Base-by-base conservation (phyloP, 805 yeast genomes). In the Zygosaccharomyces rouxii region DNA sequence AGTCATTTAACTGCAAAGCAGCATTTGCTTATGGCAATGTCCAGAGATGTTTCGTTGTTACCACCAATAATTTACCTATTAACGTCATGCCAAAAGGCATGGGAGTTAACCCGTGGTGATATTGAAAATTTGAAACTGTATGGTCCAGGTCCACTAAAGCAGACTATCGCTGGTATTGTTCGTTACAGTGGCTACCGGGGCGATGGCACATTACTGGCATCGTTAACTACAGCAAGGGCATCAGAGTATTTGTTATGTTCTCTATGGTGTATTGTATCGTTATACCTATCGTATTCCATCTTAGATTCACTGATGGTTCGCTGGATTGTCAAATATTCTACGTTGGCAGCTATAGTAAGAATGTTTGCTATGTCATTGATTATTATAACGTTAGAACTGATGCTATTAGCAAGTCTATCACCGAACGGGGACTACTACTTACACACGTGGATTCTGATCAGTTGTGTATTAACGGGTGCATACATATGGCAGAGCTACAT, bases 201-300 rank as follows among this genome's bases (percentile, higher is more conserved):
- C 19, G 46, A 55, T 46, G 53, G 51, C 21, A 40, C 52, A 30
- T 38, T 61, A 23, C 55, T 55, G 25, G 61, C 60, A 46, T 60
- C 64, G 43, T 63, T 74, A 18, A 62, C 81, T 19, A 79, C 85
- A 1, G 89, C 87, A 0, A 71, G 89, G 35, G 77, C 88, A 0
- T 80, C 90, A 0, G 97, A 89, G 62, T 84, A 84, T 57, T 74
- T 89, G 51, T 70, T 89, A 50, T 85, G 95, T 3, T 90, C 90
- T 0, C 65, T 92, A n/a, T 92, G 98, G 98, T 88, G 97, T 64
- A 60, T 86, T 4, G 98, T 92, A 7, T 80, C 95, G 1, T 89
- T 89, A 2, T 89, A 88, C 60, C 71, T 92, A 51, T 82, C 95
- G 7, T 89, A 83, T 66, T 81, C 89, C 1, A 87, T 88, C 3